phyloP scores from a whole-genome alignment of 106 monocot species.

The Chionographis japonica region DNA sequence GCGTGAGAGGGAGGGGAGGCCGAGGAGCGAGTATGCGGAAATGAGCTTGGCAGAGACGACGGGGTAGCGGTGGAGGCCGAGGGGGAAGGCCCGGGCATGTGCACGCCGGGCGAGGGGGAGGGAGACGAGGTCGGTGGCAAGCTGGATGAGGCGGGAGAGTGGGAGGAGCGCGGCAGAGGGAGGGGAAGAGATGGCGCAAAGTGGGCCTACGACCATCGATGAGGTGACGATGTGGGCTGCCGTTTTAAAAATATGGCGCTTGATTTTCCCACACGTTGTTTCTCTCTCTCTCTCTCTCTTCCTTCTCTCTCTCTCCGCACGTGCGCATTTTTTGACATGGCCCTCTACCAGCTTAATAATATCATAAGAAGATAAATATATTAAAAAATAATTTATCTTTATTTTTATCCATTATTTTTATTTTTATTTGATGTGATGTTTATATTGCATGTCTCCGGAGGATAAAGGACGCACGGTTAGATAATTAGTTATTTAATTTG shows the following conservation, averaged over 20 bases:
- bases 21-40: slow-evolving; percentile 37
- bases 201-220: no score
- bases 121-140: slow-evolving; percentile 2
- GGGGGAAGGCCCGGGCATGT: slow-evolving; percentile 21
- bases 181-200: neutral
- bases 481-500: no score
- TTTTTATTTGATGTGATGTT: no score
- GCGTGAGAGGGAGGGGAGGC: slow-evolving; percentile 18
- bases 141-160: slow-evolving; percentile 8
- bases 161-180: neutral
- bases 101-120: slow-evolving; percentile 7
- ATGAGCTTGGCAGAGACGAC: slow-evolving; percentile 27
- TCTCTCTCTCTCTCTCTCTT: neutral
- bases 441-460: no score
- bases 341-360: no score
- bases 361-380: no score
- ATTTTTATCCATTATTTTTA: no score
- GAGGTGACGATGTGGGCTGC: no score
- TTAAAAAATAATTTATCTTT: no score
- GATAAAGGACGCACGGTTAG: no score
- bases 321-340: neutral
- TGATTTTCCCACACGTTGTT: no score
- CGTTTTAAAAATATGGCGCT: no score
- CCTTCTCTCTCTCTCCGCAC: neutral
- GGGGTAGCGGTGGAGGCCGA: slow-evolving; percentile 21